A percentile compares a stretch with the other conserved stretches of the same genome.
Conservation (phyloP, 2,329 filamentous ascomycete genomes). For the Fusarium chaquense region DNA sequence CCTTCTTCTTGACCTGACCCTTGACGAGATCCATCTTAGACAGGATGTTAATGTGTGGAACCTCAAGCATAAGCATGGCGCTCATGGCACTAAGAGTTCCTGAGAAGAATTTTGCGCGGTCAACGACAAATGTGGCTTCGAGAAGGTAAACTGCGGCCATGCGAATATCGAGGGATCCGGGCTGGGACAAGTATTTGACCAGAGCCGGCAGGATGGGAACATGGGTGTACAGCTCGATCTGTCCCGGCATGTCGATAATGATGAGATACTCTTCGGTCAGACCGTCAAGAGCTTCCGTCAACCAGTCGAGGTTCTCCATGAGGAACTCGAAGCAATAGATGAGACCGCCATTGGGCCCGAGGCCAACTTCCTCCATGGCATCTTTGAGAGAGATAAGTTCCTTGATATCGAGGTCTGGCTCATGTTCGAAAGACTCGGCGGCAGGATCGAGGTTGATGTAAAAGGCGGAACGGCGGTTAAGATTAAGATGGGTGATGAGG, state of each 20-base stretch:
- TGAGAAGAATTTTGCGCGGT: slow-evolving; percentile 96
- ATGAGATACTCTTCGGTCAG: slow-evolving; percentile 96
- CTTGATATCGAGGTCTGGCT: slow-evolving; percentile 94
- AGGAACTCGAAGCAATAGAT: slow-evolving; percentile 98
- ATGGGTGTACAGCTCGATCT: slow-evolving; percentile 98
- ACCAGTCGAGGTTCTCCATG: slow-evolving; percentile 92
- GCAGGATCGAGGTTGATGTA: slow-evolving; percentile 99
- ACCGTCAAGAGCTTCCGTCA: slow-evolving; percentile 85
- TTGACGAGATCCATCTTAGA: slow-evolving; percentile 99
- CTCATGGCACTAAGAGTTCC: slow-evolving; percentile 97
- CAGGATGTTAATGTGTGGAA: slow-evolving; percentile 95
- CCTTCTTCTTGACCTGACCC: slow-evolving; percentile 86
- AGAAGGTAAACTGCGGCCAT: slow-evolving; percentile 95
- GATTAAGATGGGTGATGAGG: slow-evolving; percentile 91
- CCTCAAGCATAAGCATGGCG: slow-evolving; percentile 98
- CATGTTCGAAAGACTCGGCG: slow-evolving; percentile 90
- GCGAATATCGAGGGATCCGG: slow-evolving; percentile 86
- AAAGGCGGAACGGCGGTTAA: slow-evolving; percentile 92
- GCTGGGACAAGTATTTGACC: slow-evolving; percentile 81
- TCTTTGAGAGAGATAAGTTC: slow-evolving; percentile 93
- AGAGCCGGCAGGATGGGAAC: slow-evolving; percentile 90
- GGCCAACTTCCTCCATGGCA: slow-evolving; percentile 93
- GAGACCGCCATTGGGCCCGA: slow-evolving; percentile 91
- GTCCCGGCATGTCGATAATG: slow-evolving; percentile 98
- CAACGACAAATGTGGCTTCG: slow-evolving; percentile 94